phyloP scores from a whole-genome alignment of 2,329 filamentous ascomycete species.

The Stylonectria norvegica region DNA sequence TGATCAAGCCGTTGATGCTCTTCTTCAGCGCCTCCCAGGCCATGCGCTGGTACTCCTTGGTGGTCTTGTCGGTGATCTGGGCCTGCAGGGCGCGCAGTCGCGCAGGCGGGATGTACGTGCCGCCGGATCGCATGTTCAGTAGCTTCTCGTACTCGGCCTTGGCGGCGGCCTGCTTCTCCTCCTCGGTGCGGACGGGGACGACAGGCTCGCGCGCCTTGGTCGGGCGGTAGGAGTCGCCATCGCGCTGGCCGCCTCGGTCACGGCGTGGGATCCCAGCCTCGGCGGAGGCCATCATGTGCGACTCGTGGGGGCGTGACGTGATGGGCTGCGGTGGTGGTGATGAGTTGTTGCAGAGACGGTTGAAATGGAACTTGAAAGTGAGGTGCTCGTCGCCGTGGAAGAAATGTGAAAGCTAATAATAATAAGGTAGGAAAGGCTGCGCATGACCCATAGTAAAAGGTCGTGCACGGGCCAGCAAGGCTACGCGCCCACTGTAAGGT shows the following conservation, averaged over 20 bases:
- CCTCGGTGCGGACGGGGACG: constrained; percentile 57
- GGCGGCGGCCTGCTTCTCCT: constrained; percentile 81
- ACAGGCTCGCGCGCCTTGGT: constrained; percentile 32
- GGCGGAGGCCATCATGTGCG: constrained; percentile 46
- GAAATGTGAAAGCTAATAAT: no score
- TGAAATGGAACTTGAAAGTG: no score
- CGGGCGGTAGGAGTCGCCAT: constrained; percentile 52
- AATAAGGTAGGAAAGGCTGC: no score
- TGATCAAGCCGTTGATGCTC: constrained; percentile 96
- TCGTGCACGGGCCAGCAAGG: constrained; percentile 1
- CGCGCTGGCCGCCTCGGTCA: constrained; percentile 37
- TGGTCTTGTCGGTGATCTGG: constrained; percentile 93
- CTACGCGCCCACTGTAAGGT: no score
- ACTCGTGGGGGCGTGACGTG: not conserved
- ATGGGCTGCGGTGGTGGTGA: not conserved
- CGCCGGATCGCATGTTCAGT: constrained; percentile 86
- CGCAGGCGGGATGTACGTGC: constrained; percentile 93
- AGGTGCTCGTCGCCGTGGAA: no score
- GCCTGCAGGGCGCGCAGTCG: constrained; percentile 87
- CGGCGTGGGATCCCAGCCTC: constrained; percentile 40
- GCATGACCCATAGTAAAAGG: not conserved
- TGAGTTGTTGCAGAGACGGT: no score
- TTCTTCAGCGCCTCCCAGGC: constrained; percentile 99
- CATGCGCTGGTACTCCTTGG: constrained; percentile 98
- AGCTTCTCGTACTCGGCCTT: constrained; percentile 94